A percentile compares a stretch with the other conserved stretches of the same genome.
These are phyloP conservation scores for Picea sitchensis DNA, from an alignment of 75 land plant species.

Conservation along the genomic window DNA sequence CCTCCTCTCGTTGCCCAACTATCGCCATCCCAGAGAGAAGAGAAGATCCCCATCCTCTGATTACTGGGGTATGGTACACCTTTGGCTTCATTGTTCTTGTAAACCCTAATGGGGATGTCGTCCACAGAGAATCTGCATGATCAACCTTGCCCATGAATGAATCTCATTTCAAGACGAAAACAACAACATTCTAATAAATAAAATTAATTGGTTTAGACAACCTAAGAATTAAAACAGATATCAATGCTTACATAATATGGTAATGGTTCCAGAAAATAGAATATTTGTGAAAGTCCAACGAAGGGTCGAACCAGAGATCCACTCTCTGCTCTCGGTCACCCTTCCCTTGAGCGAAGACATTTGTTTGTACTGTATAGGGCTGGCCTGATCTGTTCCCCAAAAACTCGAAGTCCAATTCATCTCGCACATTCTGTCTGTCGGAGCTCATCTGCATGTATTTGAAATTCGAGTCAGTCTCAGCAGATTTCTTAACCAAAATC, in stretches of 20 bases:
- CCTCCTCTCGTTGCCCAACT: slow-evolving; percentile 91
- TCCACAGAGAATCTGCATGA: slow-evolving; percentile 69
- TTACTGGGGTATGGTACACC: slow-evolving; percentile 50
- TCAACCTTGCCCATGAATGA: too few relatives aligned
- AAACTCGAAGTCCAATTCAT: slow-evolving; percentile 71
- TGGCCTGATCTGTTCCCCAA: slow-evolving; percentile 61
- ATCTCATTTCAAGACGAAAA: too few relatives aligned
- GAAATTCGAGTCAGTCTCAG: too few relatives aligned
- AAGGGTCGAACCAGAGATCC: slow-evolving; percentile 66
- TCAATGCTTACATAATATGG: slow-evolving; percentile 34
- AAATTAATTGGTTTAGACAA: too few relatives aligned
- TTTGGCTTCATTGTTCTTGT: slow-evolving; percentile 57
- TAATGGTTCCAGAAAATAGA: slow-evolving; percentile 47
- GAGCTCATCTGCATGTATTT: slow-evolving; percentile 38
- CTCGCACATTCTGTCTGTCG: slow-evolving; percentile 27
- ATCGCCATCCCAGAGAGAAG: slow-evolving; percentile 82
- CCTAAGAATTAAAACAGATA: too few relatives aligned
- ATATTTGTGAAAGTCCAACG: slow-evolving; percentile 50
- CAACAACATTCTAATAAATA: too few relatives aligned
- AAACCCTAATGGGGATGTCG: slow-evolving; percentile 70
- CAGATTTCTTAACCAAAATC: too few relatives aligned
- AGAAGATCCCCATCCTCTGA: slow-evolving; percentile 70
- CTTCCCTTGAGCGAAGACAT: slow-evolving; percentile 47
- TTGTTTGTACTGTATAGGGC: slow-evolving; percentile 63
- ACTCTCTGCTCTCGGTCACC: slow-evolving; percentile 59